phyloP scores from a whole-genome alignment of 2,329 filamentous ascomycete genomes.

The Dactylonectria estremocensis region DNA sequence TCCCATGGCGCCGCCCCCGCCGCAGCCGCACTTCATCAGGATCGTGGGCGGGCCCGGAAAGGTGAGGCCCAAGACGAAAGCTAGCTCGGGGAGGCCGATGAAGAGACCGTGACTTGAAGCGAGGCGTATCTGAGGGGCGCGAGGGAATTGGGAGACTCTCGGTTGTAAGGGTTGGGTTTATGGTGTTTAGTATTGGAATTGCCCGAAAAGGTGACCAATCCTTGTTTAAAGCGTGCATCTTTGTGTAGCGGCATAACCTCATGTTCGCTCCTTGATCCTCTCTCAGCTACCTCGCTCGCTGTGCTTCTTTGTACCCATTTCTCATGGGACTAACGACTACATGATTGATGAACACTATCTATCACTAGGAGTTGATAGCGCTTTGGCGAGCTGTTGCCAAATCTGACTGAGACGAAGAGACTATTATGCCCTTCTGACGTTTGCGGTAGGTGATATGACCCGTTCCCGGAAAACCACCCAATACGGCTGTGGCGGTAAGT shows the following conservation, averaged over 20 bases:
- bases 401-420: neutral
- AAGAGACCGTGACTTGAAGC: constrained; percentile 2
- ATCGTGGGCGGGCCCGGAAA: constrained; percentile 11
- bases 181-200: neutral
- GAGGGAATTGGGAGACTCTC: neutral
- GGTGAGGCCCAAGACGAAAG: constrained; percentile 26
- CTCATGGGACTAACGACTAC: neutral
- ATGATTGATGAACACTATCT: neutral
- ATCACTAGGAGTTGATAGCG: neutral
- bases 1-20: constrained; percentile 28
- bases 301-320: neutral
- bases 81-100: constrained; percentile 26
- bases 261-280: neutral
- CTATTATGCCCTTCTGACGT: neutral
- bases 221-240: neutral
- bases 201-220: neutral
- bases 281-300: neutral
- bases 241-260: neutral
- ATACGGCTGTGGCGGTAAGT: no score
- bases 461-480: no score
- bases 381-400: no score
- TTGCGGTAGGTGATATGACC: neutral
- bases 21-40: constrained; percentile 25
- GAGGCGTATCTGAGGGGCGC: neutral
- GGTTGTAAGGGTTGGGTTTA: constrained; percentile 1